These are phyloP conservation scores for Cajanus cajan DNA, from an alignment of 306 rosid genomes.

Conservation along the genomic window DNA sequence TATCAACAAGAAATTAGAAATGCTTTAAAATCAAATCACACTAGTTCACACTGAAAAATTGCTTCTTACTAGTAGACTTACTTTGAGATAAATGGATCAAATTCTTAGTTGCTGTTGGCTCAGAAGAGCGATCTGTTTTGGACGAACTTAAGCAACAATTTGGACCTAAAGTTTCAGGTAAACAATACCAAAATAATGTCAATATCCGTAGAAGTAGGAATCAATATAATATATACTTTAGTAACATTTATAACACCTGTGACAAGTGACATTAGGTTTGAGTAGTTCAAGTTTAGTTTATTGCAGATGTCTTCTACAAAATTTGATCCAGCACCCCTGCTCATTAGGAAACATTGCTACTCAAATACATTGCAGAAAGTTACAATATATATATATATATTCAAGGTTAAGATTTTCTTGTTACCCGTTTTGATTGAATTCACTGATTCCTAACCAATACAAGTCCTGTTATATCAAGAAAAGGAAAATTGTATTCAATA, in stretches of 20 bases:
- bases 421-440: conserved; percentile 61
- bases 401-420: background rate
- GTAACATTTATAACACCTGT: conserved; percentile 44
- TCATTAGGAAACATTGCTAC: background rate
- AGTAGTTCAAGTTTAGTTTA: conserved; percentile 44
- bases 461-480: conserved; percentile 34
- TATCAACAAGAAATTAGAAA: background rate
- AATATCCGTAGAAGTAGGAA: background rate
- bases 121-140: too few species aligned
- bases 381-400: too few species aligned
- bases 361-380: background rate
- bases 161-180: conserved; percentile 43
- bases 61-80: conserved; percentile 26
- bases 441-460: conserved; percentile 48
- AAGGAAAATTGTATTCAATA: too few species aligned
- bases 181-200: background rate
- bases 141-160: conserved; percentile 61
- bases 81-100: conserved; percentile 79
- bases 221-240: background rate
- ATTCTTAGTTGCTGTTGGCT: conserved; percentile 68
- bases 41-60: too few species aligned
- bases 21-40: too few species aligned
- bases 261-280: conserved; percentile 41
- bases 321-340: conserved; percentile 37
- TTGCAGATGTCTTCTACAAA: conserved; percentile 44